These are phyloP conservation scores for Fusarium sp. DNA, from an alignment of 2,329 filamentous ascomycete genomes.

Conservation along the genomic window DNA sequence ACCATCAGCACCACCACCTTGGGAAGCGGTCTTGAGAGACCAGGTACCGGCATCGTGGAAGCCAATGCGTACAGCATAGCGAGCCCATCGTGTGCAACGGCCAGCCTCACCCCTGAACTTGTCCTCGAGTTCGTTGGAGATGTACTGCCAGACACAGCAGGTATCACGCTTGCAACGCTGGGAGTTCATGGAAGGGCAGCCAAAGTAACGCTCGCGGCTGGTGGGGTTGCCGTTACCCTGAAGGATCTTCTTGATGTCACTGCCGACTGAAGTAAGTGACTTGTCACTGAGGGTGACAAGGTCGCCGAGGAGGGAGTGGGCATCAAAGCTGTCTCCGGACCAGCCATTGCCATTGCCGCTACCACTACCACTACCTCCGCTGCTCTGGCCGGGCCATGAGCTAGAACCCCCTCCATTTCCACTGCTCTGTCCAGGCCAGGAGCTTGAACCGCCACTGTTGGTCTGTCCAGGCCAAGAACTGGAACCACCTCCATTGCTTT, in stretches of 20 bases:
- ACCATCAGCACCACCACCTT: conserved; percentile 58
- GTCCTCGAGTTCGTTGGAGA: conserved; percentile 51
- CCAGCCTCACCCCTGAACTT: conserved; percentile 51
- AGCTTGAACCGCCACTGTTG: background rate
- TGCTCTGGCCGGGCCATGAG: background rate
- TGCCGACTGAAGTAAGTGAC: conserved; percentile 49
- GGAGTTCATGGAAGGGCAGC: conserved; percentile 37
- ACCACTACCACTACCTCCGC: background rate
- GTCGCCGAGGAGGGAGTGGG: conserved; percentile 51
- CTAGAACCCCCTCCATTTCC: background rate
- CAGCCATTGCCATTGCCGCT: conserved; percentile 1
- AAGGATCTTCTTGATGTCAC: conserved; percentile 52
- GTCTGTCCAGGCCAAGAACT: background rate
- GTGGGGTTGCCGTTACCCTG: conserved; percentile 43
- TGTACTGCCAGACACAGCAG: conserved; percentile 58
- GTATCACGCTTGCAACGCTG: conserved; percentile 49
- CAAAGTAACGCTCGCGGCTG: conserved; percentile 37
- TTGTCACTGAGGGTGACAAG: conserved; percentile 45
- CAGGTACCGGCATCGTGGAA: conserved; percentile 60
- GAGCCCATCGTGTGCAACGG: conserved; percentile 55
- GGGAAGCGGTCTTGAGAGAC: conserved; percentile 47
- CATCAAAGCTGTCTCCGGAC: conserved; percentile 25
- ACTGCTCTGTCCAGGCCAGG: background rate
- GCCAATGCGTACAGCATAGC: conserved; percentile 56
- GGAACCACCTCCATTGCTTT: background rate